Base-by-base conservation (phyloP, 768 basidiomycete species). In the Termitomyces sp. region DNA sequence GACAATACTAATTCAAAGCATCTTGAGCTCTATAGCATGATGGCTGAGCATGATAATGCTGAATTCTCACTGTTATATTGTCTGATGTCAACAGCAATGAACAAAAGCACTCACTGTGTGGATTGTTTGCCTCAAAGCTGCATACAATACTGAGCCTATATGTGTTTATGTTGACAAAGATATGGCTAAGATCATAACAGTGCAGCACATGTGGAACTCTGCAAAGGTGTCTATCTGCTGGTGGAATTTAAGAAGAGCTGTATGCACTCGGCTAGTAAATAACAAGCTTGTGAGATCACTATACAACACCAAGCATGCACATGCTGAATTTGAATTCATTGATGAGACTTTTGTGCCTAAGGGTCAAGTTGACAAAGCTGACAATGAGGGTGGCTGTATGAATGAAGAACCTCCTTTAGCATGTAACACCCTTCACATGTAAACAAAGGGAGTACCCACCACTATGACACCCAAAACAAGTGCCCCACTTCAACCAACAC, bases 41-140 rank as follows among this genome's bases (percentile, higher is more conserved):
- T 68, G 23, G 64, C 21, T 3, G 66, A 67, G 52, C 47, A 57
- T 53, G 63, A 68, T 43, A 67, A 67, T 38, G 56, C 66, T 16
- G 67, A 66, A 19, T 68, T 65, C 41, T 66, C 63, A 23, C 34
- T 68, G 16, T 54, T 61, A 21, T 68, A 68, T 47, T 66, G 65
- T 41, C 53, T 68, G 17, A 45, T 66, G 11, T 68, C 66, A 10
- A 68, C 65, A 7, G 57, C 62, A 25, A 45, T 53, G 58, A n/a
- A 62, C 51, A 23, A 50, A 49, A 14, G 65, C 65, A 56, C 51
- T 64, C 23, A 59, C 54, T 42, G 57, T 56, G 48, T 67, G 61
- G 63, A 31, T 45, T 41, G 23, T 14, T 14, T 61, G 54, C 40
- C 34, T 61, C 35, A 38, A 53, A 29, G 58, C 61, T n/a, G 44